phyloP scores from a whole-genome alignment of 2,329 filamentous ascomycete genomes.

The Colletotrichum paranaense region DNA sequence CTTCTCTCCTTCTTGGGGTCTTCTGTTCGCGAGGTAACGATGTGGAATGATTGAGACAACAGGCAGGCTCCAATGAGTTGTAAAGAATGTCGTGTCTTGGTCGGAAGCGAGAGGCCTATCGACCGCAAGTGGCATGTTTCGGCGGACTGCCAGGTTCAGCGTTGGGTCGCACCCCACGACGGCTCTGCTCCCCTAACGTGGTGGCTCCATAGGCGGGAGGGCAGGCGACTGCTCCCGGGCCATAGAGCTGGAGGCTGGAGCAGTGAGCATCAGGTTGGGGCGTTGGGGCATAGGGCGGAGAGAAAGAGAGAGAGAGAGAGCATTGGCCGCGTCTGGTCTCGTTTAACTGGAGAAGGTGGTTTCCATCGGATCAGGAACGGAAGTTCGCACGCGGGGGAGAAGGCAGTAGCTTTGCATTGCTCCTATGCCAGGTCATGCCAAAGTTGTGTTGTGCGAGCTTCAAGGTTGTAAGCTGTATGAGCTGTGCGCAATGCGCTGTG shows the following conservation, averaged over 20 bases:
- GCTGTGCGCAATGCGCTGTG: slow-evolving; percentile 27
- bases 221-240: slow-evolving; percentile 17
- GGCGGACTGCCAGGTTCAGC: slow-evolving; percentile 19
- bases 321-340: slow-evolving; percentile 24
- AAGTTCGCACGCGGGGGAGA: slow-evolving; percentile 21
- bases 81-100: slow-evolving; percentile 19
- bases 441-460: slow-evolving; percentile 18
- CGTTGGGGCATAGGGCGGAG: background rate
- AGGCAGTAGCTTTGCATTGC: slow-evolving; percentile 23
- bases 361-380: slow-evolving; percentile 21
- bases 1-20: background rate
- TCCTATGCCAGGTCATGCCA: slow-evolving; percentile 5
- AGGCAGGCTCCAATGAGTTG: background rate
- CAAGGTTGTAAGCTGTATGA: slow-evolving; percentile 23
- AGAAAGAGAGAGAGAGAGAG: background rate
- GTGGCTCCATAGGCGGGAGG: slow-evolving; percentile 22
- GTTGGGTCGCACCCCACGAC: slow-evolving; percentile 29
- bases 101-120: slow-evolving; percentile 26
- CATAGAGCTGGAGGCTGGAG: background rate
- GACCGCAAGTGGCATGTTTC: slow-evolving; percentile 30
- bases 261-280: slow-evolving; percentile 1
- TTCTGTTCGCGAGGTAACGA: slow-evolving; percentile 24
- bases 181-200: slow-evolving; percentile 19
- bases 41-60: slow-evolving; percentile 30
- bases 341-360: slow-evolving; percentile 22